Base-by-base conservation (phyloP, 2,329 filamentous ascomycete genomes). In the Botrytis pseudocinerea region DNA sequence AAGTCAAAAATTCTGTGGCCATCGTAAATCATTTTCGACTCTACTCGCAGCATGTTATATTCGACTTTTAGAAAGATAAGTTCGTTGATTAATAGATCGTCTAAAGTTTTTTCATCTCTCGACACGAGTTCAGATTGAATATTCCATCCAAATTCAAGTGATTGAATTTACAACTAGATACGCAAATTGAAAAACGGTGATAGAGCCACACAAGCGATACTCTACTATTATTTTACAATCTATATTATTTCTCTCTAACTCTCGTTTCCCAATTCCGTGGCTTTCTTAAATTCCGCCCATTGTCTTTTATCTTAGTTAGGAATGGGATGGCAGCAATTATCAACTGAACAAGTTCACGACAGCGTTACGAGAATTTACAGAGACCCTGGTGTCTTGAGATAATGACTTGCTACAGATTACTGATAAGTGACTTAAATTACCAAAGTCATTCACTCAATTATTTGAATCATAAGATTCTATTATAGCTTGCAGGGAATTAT, bases 41-140 rank as follows among this genome's bases (percentile, higher is more conserved):
- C 2, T 14, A 25, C 9, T 51, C 46, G 46, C 46, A 51, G 10
- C 3, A 51, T 51, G 4, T 51, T 22, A 25, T 25, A 51, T 1
- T 25, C 5, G 10, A 25, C 22, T 5, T 38, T 25, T 25, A 14
- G 0, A 25, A 51, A 25, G 4, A 25, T 12, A 14, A 51, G 10
- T 4, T 4, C 10, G 10, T 3, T 25, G 46, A 25, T 12, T 14
- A 12, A 14, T 12, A 12, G 5, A 14, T 0, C 6, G 12, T 25
- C 4, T 22, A 25, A 25, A 9, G 4, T 14, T 4, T 12, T 12
- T 14, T 25, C 14, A n/a, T 51, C 22, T 12, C 10, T 10, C 2
- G 46, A 25, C 4, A 51, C 46, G 1, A 25, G 1, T 14, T 5
- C 1, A 51, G 9, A 51, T 12, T 12, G 46, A 25, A 25, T 0